Evolutionary conservation across 306 rosid genomes (phyloP), one percentile per base, ranked within the genome.

Genomic region (Rosa chinensis): DNA sequence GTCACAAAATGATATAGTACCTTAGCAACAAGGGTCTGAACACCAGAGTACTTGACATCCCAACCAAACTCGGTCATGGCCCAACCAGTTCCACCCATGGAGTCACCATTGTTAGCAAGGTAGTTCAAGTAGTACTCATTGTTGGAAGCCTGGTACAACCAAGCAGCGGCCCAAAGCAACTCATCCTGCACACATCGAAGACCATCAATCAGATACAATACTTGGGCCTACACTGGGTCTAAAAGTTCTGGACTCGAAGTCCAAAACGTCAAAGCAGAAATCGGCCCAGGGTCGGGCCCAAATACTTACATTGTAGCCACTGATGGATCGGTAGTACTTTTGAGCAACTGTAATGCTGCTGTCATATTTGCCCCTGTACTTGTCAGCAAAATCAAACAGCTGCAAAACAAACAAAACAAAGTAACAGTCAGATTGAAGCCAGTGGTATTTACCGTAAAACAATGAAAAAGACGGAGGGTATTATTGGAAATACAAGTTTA

Each of bases 31-130:
- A 92, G 86, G 35, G 95, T 88, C 56, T 95, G 99, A 42, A 93
- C 97, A 0, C 99, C 99, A 40, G 98, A 89, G 81, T 90, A 93
- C 80, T 95, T 95, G 45, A 91, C 97, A 58, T 95, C 99, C 99
- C 99, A 95, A 56, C 99, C 84, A 69, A 95, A 95, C 74, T 91
- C 97, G 17, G 89, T 92, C 98, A 93, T 92, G 82, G 76, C 28
- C 98, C 98, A 94, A 56, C 98, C 97, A 76, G 98, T 91, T 81
- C 98, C 98, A 44, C 98, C 99, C 91, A 92, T 83, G 76, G 93
- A 83, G 49, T 91, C 96, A 49, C 91, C 98, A 64, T 95, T 95
- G 56, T 84, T 86, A 2, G 90, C 99, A 3, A 95, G 91, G 89
- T 92, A 95, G 84, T 88, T 82, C 83, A 95, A 85, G 86, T 95